Percentiles rank a stretch among this genome's conserved stretches.
These are phyloP conservation scores for Monilinia fructigena DNA, from an alignment of 2,329 filamentous ascomycete species.

Conservation along the genomic window DNA sequence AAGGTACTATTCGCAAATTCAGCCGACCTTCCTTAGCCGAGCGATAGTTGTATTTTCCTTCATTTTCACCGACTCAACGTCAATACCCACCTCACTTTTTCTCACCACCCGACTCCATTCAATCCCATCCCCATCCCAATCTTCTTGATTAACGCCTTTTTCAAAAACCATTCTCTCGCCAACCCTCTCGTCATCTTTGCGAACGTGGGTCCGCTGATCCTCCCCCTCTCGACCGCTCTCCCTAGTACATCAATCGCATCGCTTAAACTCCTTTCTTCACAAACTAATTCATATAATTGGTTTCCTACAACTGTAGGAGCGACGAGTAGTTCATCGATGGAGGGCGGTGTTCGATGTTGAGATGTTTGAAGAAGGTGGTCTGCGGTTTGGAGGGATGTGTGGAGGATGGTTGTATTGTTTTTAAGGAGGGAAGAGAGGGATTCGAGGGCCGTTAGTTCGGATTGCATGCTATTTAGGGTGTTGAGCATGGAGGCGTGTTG, in stretches of 20 bases:
- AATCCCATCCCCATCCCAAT: conserved; percentile 76
- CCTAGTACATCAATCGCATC: conserved; percentile 85
- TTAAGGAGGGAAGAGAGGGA: conserved; percentile 69
- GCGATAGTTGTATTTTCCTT: not conserved
- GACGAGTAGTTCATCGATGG: conserved; percentile 88
- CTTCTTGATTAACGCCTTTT: conserved; percentile 77
- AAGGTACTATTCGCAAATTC: not conserved
- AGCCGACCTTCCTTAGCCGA: not conserved
- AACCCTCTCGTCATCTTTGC: conserved; percentile 73
- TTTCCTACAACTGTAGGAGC: conserved; percentile 90
- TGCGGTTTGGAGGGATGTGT: conserved; percentile 73
- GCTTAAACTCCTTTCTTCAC: conserved; percentile 82
- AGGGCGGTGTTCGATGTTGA: conserved; percentile 65
- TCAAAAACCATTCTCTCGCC: conserved; percentile 77
- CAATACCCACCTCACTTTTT: conserved; percentile 4
- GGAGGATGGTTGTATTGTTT: conserved; percentile 76
- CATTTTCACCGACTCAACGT: conserved; percentile 5
- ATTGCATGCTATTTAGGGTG: conserved; percentile 67
- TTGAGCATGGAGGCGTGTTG: conserved; percentile 75
- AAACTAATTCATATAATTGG: conserved; percentile 84
- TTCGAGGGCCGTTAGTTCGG: conserved; percentile 69
- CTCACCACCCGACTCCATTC: conserved; percentile 26
- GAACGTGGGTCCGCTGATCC: conserved; percentile 70
- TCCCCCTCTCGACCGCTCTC: conserved; percentile 69
- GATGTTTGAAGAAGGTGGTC: conserved; percentile 75